Evolutionary conservation across 2,329 filamentous ascomycete genomes (phyloP).

Genomic region (Penicillium expansum): DNA sequence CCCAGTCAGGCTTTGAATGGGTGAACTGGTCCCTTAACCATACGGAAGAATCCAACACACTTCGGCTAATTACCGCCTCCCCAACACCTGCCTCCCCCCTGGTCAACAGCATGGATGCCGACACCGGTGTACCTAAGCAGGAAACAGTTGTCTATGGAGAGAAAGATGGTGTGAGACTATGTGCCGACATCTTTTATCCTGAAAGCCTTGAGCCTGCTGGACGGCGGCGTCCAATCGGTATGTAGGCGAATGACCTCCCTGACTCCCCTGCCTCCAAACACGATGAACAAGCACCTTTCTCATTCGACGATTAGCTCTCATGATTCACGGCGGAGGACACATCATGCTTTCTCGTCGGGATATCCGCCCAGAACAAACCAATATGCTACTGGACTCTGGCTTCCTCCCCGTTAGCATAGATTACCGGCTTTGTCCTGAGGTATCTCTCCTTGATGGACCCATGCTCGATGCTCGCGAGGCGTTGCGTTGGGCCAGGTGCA

Average conservation of each 20-base stretch:
- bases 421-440: slow-evolving; percentile 52
- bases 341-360: slow-evolving; percentile 25
- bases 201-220: background rate
- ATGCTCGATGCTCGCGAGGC: too few species aligned
- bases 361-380: slow-evolving; percentile 32
- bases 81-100: too few species aligned
- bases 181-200: slow-evolving; percentile 10
- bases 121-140: too few species aligned
- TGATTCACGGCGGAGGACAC: slow-evolving; percentile 29
- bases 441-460: too few species aligned
- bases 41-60: slow-evolving; percentile 2
- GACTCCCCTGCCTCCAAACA: too few species aligned
- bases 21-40: slow-evolving; percentile 7
- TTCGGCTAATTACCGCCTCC: slow-evolving; percentile 5
- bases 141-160: background rate
- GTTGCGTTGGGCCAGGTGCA: too few species aligned
- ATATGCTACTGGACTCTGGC: slow-evolving; percentile 38
- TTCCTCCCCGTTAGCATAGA: slow-evolving; percentile 52
- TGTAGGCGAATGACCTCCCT: background rate
- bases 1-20: slow-evolving; percentile 3
- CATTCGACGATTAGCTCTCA: slow-evolving; percentile 12
- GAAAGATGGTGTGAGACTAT: background rate
- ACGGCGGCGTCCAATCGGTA: slow-evolving; percentile 5
- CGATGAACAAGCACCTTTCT: too few species aligned
- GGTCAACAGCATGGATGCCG: too few species aligned